A percentile compares a stretch with the other conserved stretches of the same genome.
Conservation (phyloP, 2,329 filamentous ascomycete species). For the Cladophialophora psammophila region DNA sequence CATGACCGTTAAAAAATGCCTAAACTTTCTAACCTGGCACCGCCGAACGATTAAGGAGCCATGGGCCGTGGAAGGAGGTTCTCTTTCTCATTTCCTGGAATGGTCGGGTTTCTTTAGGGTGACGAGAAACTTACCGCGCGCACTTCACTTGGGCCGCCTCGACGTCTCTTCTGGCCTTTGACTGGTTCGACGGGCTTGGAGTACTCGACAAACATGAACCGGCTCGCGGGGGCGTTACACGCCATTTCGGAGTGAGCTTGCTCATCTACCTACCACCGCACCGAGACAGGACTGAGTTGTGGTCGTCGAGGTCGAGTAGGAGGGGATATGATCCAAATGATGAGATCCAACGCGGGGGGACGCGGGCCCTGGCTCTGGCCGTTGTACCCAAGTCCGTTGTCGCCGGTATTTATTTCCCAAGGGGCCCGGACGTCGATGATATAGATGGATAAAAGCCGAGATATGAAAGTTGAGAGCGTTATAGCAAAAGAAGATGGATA, state of each 20-base stretch:
- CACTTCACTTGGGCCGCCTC: constrained; percentile 33
- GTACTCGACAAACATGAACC: constrained; percentile 36
- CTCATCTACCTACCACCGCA: not conserved
- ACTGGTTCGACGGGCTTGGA: constrained; percentile 18
- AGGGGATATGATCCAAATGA: no score
- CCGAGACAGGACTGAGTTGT: not conserved
- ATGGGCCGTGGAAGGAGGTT: not conserved
- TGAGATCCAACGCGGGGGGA: no score
- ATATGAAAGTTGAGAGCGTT: no score
- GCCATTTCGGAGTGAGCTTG: constrained; percentile 17
- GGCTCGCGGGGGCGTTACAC: constrained; percentile 14
- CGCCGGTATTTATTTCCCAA: no score
- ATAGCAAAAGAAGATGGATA: no score
- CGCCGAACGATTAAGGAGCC: no score
- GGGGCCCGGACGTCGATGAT: no score
- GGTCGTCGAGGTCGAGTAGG: not conserved
- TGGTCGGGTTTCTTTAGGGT: not conserved
- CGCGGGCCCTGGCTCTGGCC: no score
- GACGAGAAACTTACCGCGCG: constrained; percentile 21
- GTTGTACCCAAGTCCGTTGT: no score
- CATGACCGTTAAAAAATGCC: not conserved
- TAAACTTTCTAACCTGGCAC: no score
- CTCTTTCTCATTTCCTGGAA: not conserved
- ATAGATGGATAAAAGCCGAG: no score
- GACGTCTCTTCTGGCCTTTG: constrained; percentile 30